Base-by-base conservation (phyloP, 495 filamentous ascomycete genomes). In the Aspergillus diversus region DNA sequence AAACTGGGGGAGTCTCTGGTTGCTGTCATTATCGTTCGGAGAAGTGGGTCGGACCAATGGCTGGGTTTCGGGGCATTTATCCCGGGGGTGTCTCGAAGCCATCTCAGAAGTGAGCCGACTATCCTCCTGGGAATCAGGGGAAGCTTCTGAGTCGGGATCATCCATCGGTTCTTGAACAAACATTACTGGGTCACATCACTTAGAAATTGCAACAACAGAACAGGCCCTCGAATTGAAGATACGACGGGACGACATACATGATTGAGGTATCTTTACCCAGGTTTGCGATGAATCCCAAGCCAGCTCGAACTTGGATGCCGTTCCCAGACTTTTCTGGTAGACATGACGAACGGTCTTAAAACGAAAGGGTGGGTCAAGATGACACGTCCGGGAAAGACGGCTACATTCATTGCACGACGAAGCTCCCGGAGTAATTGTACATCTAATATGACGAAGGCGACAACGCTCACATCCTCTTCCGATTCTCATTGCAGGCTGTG, bases 391-490 rank as follows among this genome's bases (percentile, higher is more conserved):
- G 17, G 67, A 71, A 13, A 77, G 68, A 21, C 73, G 76, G 5
- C 60, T 59, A 53, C 76, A 78, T 15, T 71, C 64, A 33, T 71
- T 71, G 59, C 76, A 77, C 7, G 73, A 63, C 7, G 74, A 68
- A 6, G 73, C 71, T 5, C 72, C 76, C 1, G 60, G 27, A 7
- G 65, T 60, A 47, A 74, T 71, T 11, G 72, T 73, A 51, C 76
- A 77, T 57, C 73, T 72, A 21, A 78, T 73, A 67, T 78, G 76
- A 60, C 76, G 76, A 74, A 76, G 61, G 32, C 76, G 76, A 69
- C 76, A 78, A 62, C 73, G 64, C 65, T 67, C 69, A 71, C 76
- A 78, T 62, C 76, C 76, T 59, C 73, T 73, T 52, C 71, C 70
- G 63, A 78, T 73, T 70, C 76, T 71, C 76, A 77, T 77, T 64